Evolutionary conservation across 768 basidiomycete genomes (phyloP).

Genomic region (Tricholoma hemisulphureum): DNA sequence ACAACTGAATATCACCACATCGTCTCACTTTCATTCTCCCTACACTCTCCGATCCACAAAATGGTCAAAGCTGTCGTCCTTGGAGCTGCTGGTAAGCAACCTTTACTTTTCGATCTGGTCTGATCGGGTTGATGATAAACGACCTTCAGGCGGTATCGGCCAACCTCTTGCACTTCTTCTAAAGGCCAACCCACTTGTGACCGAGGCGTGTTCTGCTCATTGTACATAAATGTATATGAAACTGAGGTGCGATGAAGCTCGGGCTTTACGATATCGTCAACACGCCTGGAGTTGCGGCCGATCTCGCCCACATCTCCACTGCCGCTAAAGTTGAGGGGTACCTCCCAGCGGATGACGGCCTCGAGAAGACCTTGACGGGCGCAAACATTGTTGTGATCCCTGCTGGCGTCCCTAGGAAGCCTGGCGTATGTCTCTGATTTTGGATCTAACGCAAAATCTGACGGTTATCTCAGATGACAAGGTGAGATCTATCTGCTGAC

Average conservation of each 20-base stretch:
- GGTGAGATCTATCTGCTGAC: constrained; percentile 31
- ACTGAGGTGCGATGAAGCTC: constrained; percentile 46
- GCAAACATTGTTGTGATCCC: constrained; percentile 94
- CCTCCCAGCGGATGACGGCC: constrained; percentile 74
- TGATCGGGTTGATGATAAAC: constrained; percentile 3
- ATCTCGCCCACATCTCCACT: constrained; percentile 92
- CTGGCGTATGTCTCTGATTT: constrained; percentile 59
- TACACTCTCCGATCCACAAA: constrained; percentile 7
- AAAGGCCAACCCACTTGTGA: constrained; percentile 80
- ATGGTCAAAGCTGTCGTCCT: constrained; percentile 90
- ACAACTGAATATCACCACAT: neutral
- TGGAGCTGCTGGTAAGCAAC: constrained; percentile 78
- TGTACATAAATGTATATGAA: constrained; percentile 1
- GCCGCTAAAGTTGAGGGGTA: constrained; percentile 83
- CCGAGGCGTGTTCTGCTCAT: constrained; percentile 49
- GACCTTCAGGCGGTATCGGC: constrained; percentile 81
- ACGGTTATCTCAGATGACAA: constrained; percentile 45
- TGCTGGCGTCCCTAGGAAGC: constrained; percentile 95
- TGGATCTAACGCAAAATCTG: constrained; percentile 5
- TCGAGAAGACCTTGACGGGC: constrained; percentile 78
- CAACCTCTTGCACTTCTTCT: constrained; percentile 92
- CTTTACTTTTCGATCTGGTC: constrained; percentile 1
- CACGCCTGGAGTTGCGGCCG: constrained; percentile 95
- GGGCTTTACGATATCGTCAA: constrained; percentile 95
- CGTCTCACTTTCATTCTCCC: constrained; percentile 10